Base-by-base conservation (phyloP, 2,329 filamentous ascomycete species). In the Pseudofabraea citricarpa region DNA sequence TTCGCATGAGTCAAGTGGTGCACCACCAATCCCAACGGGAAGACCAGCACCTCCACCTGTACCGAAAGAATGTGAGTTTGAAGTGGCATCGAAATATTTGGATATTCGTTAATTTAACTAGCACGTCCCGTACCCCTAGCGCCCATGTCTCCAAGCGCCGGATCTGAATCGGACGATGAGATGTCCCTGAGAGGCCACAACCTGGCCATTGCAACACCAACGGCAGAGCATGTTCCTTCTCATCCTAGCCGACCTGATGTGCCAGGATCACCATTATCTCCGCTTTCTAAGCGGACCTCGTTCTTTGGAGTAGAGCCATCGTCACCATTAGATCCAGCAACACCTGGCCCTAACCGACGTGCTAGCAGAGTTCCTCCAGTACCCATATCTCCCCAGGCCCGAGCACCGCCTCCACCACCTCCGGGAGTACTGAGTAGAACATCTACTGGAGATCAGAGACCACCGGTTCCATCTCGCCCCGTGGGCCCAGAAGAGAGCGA, bases 141-240 rank as follows among this genome's bases (percentile, higher is more conserved):
- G 33, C 60, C 77, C 13, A 71, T 75, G 37, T 87, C 87, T 31
- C 82, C 81, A 36, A 88, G 82, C 45, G 76, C 85, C 48, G 90
- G 89, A 22, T 94, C 89, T 2, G 87, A 86, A 61, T 93, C 90
- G 33, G 90, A 94, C 55, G 90, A 96, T 61, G 91, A 96, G 63
- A 69, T 90, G 56, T 89, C 85, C 8, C 70, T 71, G 41, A 64
- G 65, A 57, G 59, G 74, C 56, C 62, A 65, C 52, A 65, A 70
- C 40, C 64, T 73, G 51, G 55, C 65, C 57, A 41, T 73, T 40
- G 63, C 63, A 41, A 64, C 66, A 22, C 63, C 67, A 15, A 49
- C 26, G 21, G 43, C 41, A 22, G 58, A 64, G 19, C 51, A 65
- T 42, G 64, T 65, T 18, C 69, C 70, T 39, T 69, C 69, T 18